Conservation (phyloP, 23 red algal species). For the Porphyridium purpureum region DNA sequence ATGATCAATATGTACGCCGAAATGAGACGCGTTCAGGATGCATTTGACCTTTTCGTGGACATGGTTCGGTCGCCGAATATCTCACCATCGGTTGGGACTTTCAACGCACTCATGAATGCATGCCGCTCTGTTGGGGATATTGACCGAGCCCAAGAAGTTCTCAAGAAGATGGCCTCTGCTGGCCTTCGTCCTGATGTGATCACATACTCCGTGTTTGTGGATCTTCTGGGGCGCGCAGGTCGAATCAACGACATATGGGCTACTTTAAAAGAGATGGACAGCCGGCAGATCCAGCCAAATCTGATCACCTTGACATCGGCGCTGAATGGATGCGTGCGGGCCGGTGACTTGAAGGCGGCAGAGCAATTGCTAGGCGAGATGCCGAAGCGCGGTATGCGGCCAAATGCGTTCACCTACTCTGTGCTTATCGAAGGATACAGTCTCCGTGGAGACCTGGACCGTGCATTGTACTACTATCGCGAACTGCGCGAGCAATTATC, state of each 20-base stretch:
- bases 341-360: constrained; percentile 15
- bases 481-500: no score
- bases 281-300: constrained; percentile 22
- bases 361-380: constrained; percentile 13
- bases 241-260: constrained; percentile 11
- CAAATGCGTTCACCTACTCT: constrained; percentile 62
- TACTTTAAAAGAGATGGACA: constrained; percentile 23
- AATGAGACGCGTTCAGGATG: constrained; percentile 19
- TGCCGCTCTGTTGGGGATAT: neutral
- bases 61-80: constrained; percentile 33
- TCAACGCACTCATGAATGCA: constrained; percentile 35
- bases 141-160: constrained; percentile 12
- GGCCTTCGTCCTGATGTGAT: constrained; percentile 32
- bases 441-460: constrained; percentile 12
- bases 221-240: constrained; percentile 29
- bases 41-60: constrained; percentile 51
- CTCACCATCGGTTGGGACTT: constrained; percentile 26
- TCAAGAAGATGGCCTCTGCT: constrained; percentile 8
- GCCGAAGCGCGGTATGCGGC: constrained; percentile 6
- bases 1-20: constrained; percentile 21
- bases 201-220: constrained; percentile 42
- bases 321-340: constrained; percentile 23
- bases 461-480: no score
- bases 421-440: constrained; percentile 29
- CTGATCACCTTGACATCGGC: constrained; percentile 37